phyloP scores from a whole-genome alignment of 2,329 filamentous ascomycete genomes.

The Microsporum ferrugineum region DNA sequence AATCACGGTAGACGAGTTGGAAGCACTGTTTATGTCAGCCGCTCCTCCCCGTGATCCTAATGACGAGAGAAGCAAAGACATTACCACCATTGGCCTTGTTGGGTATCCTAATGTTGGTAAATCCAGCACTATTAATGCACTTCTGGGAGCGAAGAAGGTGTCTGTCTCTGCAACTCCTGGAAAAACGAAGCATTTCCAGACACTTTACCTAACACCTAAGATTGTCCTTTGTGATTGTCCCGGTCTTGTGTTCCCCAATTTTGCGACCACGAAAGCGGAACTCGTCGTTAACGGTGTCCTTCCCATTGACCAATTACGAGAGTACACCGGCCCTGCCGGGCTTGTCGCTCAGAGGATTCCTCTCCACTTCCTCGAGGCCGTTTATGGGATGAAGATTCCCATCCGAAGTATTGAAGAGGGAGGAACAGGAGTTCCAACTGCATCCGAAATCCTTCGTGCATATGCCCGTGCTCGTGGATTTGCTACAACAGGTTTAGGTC shows the following conservation, averaged over 20 bases:
- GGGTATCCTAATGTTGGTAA: constrained; percentile 99
- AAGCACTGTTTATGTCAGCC: constrained; percentile 73
- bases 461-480: constrained; percentile 87
- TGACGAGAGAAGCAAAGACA: constrained; percentile 34
- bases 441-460: constrained; percentile 69
- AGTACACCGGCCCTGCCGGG: constrained; percentile 76
- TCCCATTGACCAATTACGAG: constrained; percentile 90
- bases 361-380: constrained; percentile 73
- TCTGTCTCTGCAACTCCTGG: constrained; percentile 94
- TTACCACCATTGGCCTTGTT: constrained; percentile 76
- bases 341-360: constrained; percentile 80
- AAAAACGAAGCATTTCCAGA: constrained; percentile 99
- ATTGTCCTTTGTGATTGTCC: constrained; percentile 96
- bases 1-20: constrained; percentile 82
- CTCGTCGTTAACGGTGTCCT: constrained; percentile 90
- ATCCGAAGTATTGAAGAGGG: constrained; percentile 79
- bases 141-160: constrained; percentile 97
- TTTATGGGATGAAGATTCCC: constrained; percentile 85
- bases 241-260: constrained; percentile 67
- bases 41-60: constrained; percentile 43
- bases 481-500: constrained; percentile 74
- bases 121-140: constrained; percentile 95
- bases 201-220: constrained; percentile 79
- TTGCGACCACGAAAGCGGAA: constrained; percentile 32
- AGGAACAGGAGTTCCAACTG: constrained; percentile 74